Conservation (phyloP, 768 basidiomycete genomes). For the Pisolithus albus region DNA sequence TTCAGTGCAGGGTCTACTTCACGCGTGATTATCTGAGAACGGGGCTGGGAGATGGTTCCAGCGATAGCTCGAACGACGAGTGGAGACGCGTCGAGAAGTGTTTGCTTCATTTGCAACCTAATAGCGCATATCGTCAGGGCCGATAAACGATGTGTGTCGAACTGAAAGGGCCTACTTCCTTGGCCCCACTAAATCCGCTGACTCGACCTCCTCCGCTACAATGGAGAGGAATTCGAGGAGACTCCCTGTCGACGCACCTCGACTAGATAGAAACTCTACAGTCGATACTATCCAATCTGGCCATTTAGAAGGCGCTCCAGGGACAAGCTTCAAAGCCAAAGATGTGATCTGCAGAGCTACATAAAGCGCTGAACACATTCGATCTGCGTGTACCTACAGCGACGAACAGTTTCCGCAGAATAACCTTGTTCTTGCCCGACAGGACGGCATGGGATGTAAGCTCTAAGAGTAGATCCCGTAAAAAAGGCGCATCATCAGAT, state of each 20-base stretch:
- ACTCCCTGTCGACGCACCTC: slow-evolving; percentile 51
- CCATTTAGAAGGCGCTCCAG: slow-evolving; percentile 55
- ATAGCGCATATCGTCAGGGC: slow-evolving; percentile 5
- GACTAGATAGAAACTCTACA: slow-evolving; percentile 52
- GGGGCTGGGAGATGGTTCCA: slow-evolving; percentile 43
- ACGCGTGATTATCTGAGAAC: slow-evolving; percentile 20
- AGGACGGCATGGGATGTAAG: slow-evolving; percentile 61
- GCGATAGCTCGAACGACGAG: slow-evolving; percentile 67
- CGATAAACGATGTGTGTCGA: no score
- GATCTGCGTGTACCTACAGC: slow-evolving; percentile 47
- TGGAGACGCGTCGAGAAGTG: slow-evolving; percentile 59
- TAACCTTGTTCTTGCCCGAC: slow-evolving; percentile 55
- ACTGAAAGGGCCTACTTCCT: slow-evolving; percentile 44
- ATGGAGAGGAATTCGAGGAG: slow-evolving; percentile 76
- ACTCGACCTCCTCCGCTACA: slow-evolving; percentile 73
- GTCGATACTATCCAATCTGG: slow-evolving; percentile 70
- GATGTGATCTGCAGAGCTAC: slow-evolving; percentile 45
- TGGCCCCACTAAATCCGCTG: slow-evolving; percentile 66
- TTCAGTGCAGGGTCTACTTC: slow-evolving; percentile 68
- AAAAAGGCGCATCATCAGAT: slow-evolving; percentile 43
- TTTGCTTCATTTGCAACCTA: slow-evolving; percentile 59
- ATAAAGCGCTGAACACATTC: slow-evolving; percentile 5
- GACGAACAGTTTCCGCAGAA: slow-evolving; percentile 82
- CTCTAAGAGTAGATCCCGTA: slow-evolving; percentile 64
- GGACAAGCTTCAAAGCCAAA: slow-evolving; percentile 64